Evolutionary conservation across 768 basidiomycete species (phyloP).

Genomic region (Termitomyces sp.): DNA sequence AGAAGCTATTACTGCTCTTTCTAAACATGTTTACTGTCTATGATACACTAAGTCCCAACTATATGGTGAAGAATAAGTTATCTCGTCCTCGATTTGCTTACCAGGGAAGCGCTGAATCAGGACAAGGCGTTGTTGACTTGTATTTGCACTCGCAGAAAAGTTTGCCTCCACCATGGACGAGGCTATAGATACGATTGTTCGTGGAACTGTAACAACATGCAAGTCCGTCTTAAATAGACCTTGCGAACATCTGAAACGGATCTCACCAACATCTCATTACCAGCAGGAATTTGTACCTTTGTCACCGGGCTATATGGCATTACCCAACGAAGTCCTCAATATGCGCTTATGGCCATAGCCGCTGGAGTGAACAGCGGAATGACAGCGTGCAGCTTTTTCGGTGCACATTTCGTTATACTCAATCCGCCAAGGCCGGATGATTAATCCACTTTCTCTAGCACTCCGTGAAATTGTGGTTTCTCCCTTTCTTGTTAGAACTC

Average conservation of each 20-base stretch:
- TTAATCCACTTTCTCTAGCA: slow-evolving; percentile 32
- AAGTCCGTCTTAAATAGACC: slow-evolving; percentile 55
- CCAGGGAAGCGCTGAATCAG: no score
- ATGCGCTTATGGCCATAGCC: slow-evolving; percentile 43
- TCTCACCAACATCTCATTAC: slow-evolving; percentile 13
- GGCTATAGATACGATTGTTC: slow-evolving; percentile 37
- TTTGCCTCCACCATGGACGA: slow-evolving; percentile 21
- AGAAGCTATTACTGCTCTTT: no score
- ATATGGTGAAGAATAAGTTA: no score
- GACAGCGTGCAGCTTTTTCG: slow-evolving; percentile 72
- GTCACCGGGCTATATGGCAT: slow-evolving; percentile 39
- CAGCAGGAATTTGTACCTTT: slow-evolving; percentile 57
- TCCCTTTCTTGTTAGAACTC: slow-evolving; percentile 45
- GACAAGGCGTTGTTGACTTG: slow-evolving; percentile 3
- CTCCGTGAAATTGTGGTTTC: slow-evolving; percentile 72
- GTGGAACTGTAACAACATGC: slow-evolving; percentile 67
- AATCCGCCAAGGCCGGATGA: background rate
- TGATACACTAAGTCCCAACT: no score
- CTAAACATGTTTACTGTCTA: no score
- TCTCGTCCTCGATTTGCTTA: no score
- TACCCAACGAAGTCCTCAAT: slow-evolving; percentile 39
- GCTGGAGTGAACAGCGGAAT: slow-evolving; percentile 70
- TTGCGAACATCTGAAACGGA: slow-evolving; percentile 17
- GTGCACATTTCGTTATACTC: slow-evolving; percentile 34
- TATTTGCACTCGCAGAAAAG: slow-evolving; percentile 4